Base-by-base conservation (phyloP, 768 basidiomycete species). In the Leucogyrophana mollusca region DNA sequence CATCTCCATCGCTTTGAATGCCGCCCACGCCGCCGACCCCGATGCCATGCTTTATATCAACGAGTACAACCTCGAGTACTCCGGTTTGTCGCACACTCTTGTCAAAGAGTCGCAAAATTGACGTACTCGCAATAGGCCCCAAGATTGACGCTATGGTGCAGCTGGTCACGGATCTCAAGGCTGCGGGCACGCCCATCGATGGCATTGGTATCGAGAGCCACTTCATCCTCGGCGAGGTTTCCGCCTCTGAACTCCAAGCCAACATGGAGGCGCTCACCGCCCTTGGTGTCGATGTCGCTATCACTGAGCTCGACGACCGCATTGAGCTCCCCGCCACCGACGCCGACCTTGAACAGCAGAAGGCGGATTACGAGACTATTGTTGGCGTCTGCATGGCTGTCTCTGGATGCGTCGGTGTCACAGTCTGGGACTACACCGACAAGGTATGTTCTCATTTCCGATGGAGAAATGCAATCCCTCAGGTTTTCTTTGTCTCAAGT, bases 281-380 rank as follows among this genome's bases (percentile, higher is more conserved):
- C 9, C 74, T 84, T 21, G 82, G 85, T 4, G 66, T 86, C 34
- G 83, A 85, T 53, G 78, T 85, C 20, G 83, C 82, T 9, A 76
- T 85, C 53, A 86, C 84, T 3, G 84, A 85, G 57, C 73, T 86
- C 39, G 83, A 86, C 56, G 80, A 80, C 54, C 72, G 83, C 40
- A 80, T 83, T 71, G 71, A 70, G 7, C 65, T 78, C 9, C 82
- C 82, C 11, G 71, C 66, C 10, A 80, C 79, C 3, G 52, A 60
- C 7, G 74, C 73, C 1, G 64, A 74, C 25, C 67, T 79, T 24
- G 68, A 63, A 23, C 79, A 83, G 56, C 82, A 85, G 56, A 67
- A 74, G 56, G 30, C 46, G n/a, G 82, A 85, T 57, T 85, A 83
- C 53, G 62, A 73, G 60, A 72, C 69, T 21, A 75, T 83, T 35